Percentiles rank a stretch among this genome's conserved stretches.
phyloP scores from a whole-genome alignment of 768 basidiomycete species.

The Pleurotus cornucopiae region DNA sequence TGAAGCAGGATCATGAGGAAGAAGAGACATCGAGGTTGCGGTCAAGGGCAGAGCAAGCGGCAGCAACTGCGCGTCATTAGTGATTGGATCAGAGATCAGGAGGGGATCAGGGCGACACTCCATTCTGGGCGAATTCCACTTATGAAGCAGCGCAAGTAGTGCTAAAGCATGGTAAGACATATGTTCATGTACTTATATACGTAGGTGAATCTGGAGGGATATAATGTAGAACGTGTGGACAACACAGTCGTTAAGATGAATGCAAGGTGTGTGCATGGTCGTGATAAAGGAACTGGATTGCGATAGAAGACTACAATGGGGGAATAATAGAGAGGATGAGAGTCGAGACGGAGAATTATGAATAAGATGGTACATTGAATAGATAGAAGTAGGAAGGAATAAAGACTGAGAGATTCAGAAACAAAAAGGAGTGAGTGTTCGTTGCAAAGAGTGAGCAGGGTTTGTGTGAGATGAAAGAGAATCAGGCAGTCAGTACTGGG shows the following conservation, averaged over 20 bases:
- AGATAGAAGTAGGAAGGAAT: constrained; percentile 10
- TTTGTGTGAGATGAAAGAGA: constrained; percentile 11
- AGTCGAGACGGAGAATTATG: constrained; percentile 1
- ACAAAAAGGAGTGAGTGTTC: constrained; percentile 14
- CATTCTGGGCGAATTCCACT: constrained; percentile 1
- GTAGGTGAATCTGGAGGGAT: neutral
- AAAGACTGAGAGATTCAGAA: constrained; percentile 15
- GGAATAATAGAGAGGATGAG: neutral
- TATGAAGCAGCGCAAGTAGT: neutral
- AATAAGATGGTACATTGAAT: constrained; percentile 14
- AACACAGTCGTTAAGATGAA: constrained; percentile 1
- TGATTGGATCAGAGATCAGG: neutral
- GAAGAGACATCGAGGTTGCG: constrained; percentile 46
- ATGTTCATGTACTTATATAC: neutral
- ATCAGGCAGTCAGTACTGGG: constrained; percentile 13
- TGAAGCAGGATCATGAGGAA: constrained; percentile 46
- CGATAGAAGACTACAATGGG: constrained; percentile 5
- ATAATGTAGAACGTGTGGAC: neutral
- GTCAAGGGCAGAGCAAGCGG: constrained; percentile 11
- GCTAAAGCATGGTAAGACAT: constrained; percentile 1
- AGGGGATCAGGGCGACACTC: no score
- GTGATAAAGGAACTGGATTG: constrained; percentile 1
- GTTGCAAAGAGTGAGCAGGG: constrained; percentile 8
- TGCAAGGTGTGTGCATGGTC: constrained; percentile 13
- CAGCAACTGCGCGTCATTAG: constrained; percentile 1